Evolutionary conservation across 208 protist genomes (phyloP).

Genomic region (Acanthamoeba sp.): DNA sequence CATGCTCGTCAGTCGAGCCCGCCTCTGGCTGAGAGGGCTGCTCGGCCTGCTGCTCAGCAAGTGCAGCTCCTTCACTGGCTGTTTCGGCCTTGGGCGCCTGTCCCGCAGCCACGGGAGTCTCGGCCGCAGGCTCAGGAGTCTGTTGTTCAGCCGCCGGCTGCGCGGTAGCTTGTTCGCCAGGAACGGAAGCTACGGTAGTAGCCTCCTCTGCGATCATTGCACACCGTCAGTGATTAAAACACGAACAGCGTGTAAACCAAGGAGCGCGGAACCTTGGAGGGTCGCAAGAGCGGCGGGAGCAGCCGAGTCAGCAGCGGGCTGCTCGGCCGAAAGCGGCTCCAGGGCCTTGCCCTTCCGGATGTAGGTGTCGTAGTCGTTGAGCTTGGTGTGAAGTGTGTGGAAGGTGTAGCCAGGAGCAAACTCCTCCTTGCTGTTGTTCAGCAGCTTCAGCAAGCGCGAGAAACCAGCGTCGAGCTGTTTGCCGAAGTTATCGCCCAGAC

Average conservation of each 20-base stretch:
- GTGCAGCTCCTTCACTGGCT: background rate
- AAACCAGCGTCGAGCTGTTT: constrained; percentile 42
- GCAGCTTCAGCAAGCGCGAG: constrained; percentile 2
- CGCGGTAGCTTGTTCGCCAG: background rate
- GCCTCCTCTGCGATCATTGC: background rate
- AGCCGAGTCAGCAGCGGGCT: background rate
- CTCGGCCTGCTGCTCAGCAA: background rate
- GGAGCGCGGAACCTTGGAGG: background rate
- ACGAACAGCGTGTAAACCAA: background rate
- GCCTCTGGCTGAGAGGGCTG: background rate
- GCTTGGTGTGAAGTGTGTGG: constrained; percentile 24
- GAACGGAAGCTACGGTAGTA: background rate
- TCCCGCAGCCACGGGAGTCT: background rate
- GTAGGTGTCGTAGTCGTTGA: background rate
- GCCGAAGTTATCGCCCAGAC: constrained; percentile 4
- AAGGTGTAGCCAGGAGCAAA: background rate
- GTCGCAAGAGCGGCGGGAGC: background rate
- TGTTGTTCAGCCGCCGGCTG: background rate
- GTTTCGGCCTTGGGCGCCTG: background rate
- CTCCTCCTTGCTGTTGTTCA: constrained; percentile 32
- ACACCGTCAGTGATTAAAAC: background rate
- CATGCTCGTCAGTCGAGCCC: too few species aligned
- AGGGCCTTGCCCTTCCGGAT: constrained; percentile 27
- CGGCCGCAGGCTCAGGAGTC: background rate
- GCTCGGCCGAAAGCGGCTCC: background rate